Conservation (phyloP, 768 basidiomycete species). For the Boletellus emodensis region DNA sequence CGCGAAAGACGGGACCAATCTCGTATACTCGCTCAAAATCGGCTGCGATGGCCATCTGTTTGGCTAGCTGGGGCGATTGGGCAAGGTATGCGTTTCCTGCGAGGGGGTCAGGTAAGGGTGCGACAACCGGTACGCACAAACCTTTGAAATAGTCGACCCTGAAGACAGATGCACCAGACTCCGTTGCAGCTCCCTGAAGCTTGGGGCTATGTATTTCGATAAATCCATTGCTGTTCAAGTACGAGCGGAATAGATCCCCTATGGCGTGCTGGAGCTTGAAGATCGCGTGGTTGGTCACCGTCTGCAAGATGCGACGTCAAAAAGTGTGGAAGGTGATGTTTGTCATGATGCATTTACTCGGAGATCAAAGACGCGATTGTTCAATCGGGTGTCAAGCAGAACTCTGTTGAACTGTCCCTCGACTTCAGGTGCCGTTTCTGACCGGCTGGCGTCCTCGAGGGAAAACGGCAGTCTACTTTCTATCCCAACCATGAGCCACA, state of each 20-base stretch:
- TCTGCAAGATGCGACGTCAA: constrained; percentile 44
- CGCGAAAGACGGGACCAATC: constrained; percentile 94
- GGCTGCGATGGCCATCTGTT: constrained; percentile 99
- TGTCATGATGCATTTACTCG: constrained; percentile 50
- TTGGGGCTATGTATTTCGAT: constrained; percentile 97
- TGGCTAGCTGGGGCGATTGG: constrained; percentile 95
- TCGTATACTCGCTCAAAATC: constrained; percentile 99
- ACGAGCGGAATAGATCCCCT: constrained; percentile 81
- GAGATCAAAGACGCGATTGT: constrained; percentile 91
- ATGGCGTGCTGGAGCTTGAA: constrained; percentile 91
- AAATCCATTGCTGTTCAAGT: constrained; percentile 70
- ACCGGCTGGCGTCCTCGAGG: constrained; percentile 85
- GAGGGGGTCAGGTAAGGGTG: not conserved
- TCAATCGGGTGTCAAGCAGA: constrained; percentile 87
- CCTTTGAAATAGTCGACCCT: constrained; percentile 98
- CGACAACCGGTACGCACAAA: not conserved
- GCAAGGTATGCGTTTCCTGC: constrained; percentile 90
- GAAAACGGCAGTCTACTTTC: constrained; percentile 85
- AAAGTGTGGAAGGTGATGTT: not conserved
- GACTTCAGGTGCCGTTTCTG: constrained; percentile 66
- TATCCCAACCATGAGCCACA: constrained; percentile 77
- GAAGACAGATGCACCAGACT: constrained; percentile 96
- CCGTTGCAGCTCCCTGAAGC: constrained; percentile 94
- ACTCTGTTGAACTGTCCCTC: constrained; percentile 73
- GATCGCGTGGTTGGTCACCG: constrained; percentile 92